A percentile compares a stretch with the other conserved stretches of the same genome.
phyloP scores from a whole-genome alignment of 768 basidiomycete genomes.

The Tricholoma hemisulphureum region DNA sequence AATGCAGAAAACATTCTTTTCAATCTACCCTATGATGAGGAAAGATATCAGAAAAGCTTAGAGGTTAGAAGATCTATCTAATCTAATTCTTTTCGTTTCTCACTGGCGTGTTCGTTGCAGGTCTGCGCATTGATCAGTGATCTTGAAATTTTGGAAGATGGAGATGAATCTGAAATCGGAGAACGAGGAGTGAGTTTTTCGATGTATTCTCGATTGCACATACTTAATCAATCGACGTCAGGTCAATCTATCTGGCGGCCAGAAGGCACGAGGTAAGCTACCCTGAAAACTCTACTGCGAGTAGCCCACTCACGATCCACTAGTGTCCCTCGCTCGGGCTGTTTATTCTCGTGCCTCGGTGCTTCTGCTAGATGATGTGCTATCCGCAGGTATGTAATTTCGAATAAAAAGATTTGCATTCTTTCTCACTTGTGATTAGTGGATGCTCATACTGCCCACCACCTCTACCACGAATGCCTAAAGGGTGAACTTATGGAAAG shows the following conservation, averaged over 20 bases:
- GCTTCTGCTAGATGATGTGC: constrained; percentile 85
- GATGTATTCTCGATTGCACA: not conserved
- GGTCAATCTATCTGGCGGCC: constrained; percentile 60
- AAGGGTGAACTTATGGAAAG: constrained; percentile 78
- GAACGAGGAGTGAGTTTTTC: constrained; percentile 67
- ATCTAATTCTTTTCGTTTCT: constrained; percentile 21
- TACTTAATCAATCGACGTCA: constrained; percentile 9
- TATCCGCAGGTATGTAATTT: constrained; percentile 45
- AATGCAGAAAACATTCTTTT: constrained; percentile 63
- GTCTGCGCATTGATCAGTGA: constrained; percentile 68
- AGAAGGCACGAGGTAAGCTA: constrained; percentile 58
- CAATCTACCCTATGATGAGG: constrained; percentile 63
- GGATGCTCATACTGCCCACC: constrained; percentile 90
- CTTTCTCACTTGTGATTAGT: constrained; percentile 41
- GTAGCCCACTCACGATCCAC: not conserved
- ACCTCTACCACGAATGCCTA: constrained; percentile 81
- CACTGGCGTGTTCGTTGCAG: constrained; percentile 21
- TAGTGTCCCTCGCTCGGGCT: constrained; percentile 82
- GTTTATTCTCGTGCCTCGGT: constrained; percentile 86
- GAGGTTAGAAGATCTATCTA: constrained; percentile 56
- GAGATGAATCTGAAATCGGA: constrained; percentile 85
- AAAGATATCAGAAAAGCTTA: constrained; percentile 75
- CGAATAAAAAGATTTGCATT: not conserved
- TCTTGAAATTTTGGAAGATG: constrained; percentile 81
- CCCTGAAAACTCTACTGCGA: not conserved